These are phyloP conservation scores for Cucumis sativus DNA, from an alignment of 306 rosid genomes.

Conservation along the genomic window Cucumber_9930_V3 NC_026659.2:3269001-3269500, in stretches of 20 bases:
- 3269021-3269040: conserved; percentile 76
- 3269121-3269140: conserved; percentile 94
- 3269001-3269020: conserved; percentile 97
- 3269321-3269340: conserved; percentile 92
- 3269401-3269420: conserved; percentile 97
- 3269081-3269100: conserved; percentile 57
- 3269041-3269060: conserved; percentile 56
- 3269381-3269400: conserved; percentile 99
- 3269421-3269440: conserved; percentile 11
- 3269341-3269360: conserved; percentile 96
- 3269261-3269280: not conserved
- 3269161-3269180: not conserved
- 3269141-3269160: not conserved
- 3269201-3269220: not conserved
- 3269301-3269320: conserved; percentile 94
- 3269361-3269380: conserved; percentile 88
- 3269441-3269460: not conserved
- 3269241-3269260: not conserved
- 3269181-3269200: not conserved
- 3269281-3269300: conserved; percentile 70
- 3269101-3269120: conserved; percentile 85
- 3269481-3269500: not conserved
- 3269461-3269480: not conserved
- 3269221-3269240: not conserved
- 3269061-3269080: conserved; percentile 38